Evolutionary conservation across 2,329 filamentous ascomycete genomes (phyloP).

Genomic region (Cercospora sp.): DNA sequence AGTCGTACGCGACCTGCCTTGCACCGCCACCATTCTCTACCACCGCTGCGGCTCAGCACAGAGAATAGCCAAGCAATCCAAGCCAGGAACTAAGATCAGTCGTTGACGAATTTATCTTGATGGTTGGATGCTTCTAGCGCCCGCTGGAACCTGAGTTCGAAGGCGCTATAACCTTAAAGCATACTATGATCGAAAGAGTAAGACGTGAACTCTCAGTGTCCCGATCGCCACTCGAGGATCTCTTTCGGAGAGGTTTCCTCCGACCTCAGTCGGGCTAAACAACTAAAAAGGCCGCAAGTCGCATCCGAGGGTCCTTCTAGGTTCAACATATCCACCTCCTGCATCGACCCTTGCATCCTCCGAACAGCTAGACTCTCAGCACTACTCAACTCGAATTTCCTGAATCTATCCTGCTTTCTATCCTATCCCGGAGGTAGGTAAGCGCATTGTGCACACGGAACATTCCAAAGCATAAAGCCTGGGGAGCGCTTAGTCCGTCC

Average conservation of each 20-base stretch:
- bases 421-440: neutral
- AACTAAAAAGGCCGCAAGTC: neutral
- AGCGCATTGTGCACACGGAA: neutral
- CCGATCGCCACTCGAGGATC: neutral
- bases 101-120: neutral
- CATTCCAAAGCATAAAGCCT: neutral
- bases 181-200: neutral
- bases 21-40: neutral
- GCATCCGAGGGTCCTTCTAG: neutral
- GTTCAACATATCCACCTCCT: neutral
- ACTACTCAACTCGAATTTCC: neutral
- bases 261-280: neutral
- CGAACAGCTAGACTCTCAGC: neutral
- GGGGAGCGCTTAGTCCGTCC: neutral
- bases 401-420: neutral
- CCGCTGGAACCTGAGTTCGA: neutral
- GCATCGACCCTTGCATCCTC: neutral
- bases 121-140: neutral
- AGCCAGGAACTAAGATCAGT: neutral
- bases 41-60: neutral
- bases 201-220: neutral
- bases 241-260: neutral
- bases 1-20: neutral
- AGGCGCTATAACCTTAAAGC: neutral
- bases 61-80: neutral